These are phyloP conservation scores for Beta lomatogona DNA, from an alignment of 179 eudicot species.

Conservation along the genomic window DNA sequence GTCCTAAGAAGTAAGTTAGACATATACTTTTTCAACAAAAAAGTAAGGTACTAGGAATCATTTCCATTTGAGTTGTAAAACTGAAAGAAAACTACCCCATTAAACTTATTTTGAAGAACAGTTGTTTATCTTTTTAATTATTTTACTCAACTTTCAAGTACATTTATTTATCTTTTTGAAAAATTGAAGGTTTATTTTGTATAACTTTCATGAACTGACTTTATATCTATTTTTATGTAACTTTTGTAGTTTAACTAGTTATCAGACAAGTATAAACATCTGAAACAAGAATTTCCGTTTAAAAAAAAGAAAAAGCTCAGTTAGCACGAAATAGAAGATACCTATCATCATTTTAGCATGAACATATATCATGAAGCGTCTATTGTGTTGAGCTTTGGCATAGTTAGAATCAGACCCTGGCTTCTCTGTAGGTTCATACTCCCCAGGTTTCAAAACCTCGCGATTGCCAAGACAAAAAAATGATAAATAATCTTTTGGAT, in stretches of 20 bases:
- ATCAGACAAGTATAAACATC: too few relatives aligned
- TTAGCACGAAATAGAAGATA: constrained; percentile 15
- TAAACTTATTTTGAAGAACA: background rate
- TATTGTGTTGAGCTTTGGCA: constrained; percentile 53
- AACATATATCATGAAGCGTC: constrained; percentile 87
- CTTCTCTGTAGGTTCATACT: constrained; percentile 47
- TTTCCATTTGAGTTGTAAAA: background rate
- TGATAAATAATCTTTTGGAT: constrained; percentile 56
- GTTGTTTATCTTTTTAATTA: background rate
- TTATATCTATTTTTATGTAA: too few relatives aligned
- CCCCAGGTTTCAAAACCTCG: constrained; percentile 41
- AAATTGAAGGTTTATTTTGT: too few relatives aligned
- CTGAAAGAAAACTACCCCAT: background rate
- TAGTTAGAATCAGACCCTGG: constrained; percentile 57
- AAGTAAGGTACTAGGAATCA: background rate
- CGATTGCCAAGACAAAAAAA: constrained; percentile 73
- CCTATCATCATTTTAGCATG: constrained; percentile 91
- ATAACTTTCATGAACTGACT: too few relatives aligned
- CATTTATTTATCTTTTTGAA: too few relatives aligned
- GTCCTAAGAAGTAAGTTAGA: background rate
- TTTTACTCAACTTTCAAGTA: too few relatives aligned
- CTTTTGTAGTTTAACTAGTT: too few relatives aligned
- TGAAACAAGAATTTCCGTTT: too few relatives aligned
- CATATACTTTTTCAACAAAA: background rate
- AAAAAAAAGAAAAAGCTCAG: background rate